Percentiles rank a stretch among this genome's conserved stretches.
Evolutionary conservation across 495 filamentous ascomycete genomes (phyloP).

Genomic region (Lepraria neglecta): DNA sequence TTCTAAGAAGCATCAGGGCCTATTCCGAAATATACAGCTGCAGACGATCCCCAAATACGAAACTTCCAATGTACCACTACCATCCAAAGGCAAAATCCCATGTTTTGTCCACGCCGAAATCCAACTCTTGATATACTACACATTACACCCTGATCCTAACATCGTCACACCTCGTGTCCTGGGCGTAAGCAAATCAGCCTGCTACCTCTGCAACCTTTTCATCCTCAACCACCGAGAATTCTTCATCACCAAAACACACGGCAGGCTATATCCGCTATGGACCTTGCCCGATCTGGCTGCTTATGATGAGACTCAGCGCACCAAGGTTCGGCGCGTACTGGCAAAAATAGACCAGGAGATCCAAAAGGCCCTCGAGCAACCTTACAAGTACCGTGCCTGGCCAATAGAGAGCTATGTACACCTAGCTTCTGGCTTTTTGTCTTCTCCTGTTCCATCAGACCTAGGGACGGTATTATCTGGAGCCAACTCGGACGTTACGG

Average conservation of each 20-base stretch:
- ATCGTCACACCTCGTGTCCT: constrained; percentile 18
- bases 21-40: constrained; percentile 15
- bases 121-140: constrained; percentile 21
- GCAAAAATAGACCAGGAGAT: neutral
- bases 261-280: constrained; percentile 24
- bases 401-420: too few species aligned
- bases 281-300: constrained; percentile 16
- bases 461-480: neutral
- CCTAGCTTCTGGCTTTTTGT: too few species aligned
- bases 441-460: too few species aligned
- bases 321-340: constrained; percentile 3
- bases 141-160: neutral
- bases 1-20: constrained; percentile 14
- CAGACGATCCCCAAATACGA: too few species aligned
- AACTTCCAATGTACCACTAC: constrained; percentile 12
- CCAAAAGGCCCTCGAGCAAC: neutral
- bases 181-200: constrained; percentile 26
- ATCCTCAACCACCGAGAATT: constrained; percentile 19
- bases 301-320: neutral
- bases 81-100: constrained; percentile 6
- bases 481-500: neutral
- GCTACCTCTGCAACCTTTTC: constrained; percentile 30
- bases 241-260: constrained; percentile 23
- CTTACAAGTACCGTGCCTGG: too few species aligned
- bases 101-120: constrained; percentile 29